phyloP scores from a whole-genome alignment of 1,139 yeast species.

The Suhomyces bribrorum region DNA sequence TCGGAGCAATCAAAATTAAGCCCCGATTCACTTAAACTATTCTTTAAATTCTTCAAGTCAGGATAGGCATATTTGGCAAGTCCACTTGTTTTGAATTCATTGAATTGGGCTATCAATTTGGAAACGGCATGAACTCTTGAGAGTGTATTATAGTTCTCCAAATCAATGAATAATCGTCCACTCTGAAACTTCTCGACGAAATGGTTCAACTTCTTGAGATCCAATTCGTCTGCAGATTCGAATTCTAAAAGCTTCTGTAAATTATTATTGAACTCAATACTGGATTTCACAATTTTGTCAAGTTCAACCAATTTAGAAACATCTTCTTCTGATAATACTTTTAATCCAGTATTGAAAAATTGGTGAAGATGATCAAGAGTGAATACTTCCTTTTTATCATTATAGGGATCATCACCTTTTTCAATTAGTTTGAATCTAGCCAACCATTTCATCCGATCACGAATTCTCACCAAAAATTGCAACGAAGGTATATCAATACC shows the following conservation, averaged over 20 bases:
- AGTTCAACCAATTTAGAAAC: conserved; percentile 19
- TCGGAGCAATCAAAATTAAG: conserved; percentile 25
- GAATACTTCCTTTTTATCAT: conserved; percentile 39
- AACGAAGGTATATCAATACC: conserved; percentile 59
- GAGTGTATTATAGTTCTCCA: conserved; percentile 29
- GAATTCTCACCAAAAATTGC: conserved; percentile 47
- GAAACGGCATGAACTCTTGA: conserved; percentile 29
- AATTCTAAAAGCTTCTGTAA: conserved; percentile 29
- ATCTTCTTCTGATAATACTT: conserved; percentile 34
- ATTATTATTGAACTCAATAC: conserved; percentile 31
- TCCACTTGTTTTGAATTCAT: conserved; percentile 14
- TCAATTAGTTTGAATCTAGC: conserved; percentile 34
- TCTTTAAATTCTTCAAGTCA: conserved; percentile 28
- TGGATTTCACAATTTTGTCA: conserved; percentile 27
- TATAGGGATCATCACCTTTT: conserved; percentile 45
- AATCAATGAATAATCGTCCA: conserved; percentile 29
- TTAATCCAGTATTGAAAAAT: conserved; percentile 45
- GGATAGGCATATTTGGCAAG: conserved; percentile 17
- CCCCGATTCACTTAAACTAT: conserved; percentile 27
- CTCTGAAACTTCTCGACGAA: conserved; percentile 28
- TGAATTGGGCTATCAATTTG: conserved; percentile 24
- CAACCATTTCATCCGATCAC: conserved; percentile 54
- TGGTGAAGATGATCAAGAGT: conserved; percentile 36
- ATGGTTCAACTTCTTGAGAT: conserved; percentile 23
- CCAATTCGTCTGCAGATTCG: conserved; percentile 27